Conservation (phyloP, 2,329 filamentous ascomycete species). For the Neonectria punicea region DNA sequence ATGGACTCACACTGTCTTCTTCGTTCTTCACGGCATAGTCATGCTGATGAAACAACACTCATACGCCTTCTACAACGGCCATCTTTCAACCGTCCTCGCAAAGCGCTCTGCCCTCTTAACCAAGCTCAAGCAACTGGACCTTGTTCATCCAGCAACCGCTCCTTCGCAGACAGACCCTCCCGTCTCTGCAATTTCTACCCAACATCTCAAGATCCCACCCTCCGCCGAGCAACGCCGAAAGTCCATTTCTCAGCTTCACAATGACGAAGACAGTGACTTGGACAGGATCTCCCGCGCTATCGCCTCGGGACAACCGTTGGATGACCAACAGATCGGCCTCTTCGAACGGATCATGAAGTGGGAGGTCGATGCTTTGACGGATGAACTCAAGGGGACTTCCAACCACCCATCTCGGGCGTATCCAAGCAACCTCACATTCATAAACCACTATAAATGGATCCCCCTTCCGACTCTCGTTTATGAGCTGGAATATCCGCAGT, state of each 20-base stretch:
- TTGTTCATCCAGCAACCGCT: slow-evolving; percentile 57
- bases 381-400: slow-evolving; percentile 73
- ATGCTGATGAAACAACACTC: slow-evolving; percentile 89
- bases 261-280: slow-evolving; percentile 62
- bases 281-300: slow-evolving; percentile 71
- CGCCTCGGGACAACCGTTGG: slow-evolving; percentile 67
- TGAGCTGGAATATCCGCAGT: slow-evolving; percentile 79
- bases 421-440: slow-evolving; percentile 73
- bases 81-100: slow-evolving; percentile 71
- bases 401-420: slow-evolving; percentile 64
- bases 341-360: slow-evolving; percentile 74
- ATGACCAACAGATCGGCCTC: slow-evolving; percentile 68
- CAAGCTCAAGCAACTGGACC: slow-evolving; percentile 67
- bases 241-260: slow-evolving; percentile 48
- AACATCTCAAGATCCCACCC: slow-evolving; percentile 55
- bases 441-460: slow-evolving; percentile 77
- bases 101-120: slow-evolving; percentile 56
- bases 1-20: slow-evolving; percentile 85
- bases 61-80: slow-evolving; percentile 82
- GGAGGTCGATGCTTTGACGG: slow-evolving; percentile 72
- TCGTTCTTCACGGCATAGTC: slow-evolving; percentile 77
- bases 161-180: slow-evolving; percentile 56
- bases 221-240: slow-evolving; percentile 56
- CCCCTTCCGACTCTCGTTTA: slow-evolving; percentile 81
- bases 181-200: slow-evolving; percentile 55